Evolutionary conservation across 2,329 filamentous ascomycete genomes (phyloP).

Genomic region (Cladophialophora yegresii): DNA sequence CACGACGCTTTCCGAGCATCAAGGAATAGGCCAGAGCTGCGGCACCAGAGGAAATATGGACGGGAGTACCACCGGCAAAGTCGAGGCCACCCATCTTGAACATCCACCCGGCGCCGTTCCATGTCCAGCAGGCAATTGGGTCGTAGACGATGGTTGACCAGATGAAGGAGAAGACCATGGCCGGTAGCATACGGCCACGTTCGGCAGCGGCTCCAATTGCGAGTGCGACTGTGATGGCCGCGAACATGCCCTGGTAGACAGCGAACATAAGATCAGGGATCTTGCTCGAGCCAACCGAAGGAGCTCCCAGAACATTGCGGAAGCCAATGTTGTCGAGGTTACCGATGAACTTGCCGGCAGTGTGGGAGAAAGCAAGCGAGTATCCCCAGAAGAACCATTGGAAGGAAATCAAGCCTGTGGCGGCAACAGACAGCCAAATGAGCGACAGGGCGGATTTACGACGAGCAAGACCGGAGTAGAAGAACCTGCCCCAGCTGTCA

Average conservation of each 20-base stretch:
- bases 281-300: constrained; percentile 70
- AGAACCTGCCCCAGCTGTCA: constrained; percentile 62
- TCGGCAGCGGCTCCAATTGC: constrained; percentile 84
- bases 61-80: constrained; percentile 86
- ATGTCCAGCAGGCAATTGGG: constrained; percentile 92
- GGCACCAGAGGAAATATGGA: constrained; percentile 66
- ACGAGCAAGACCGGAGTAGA: constrained; percentile 87
- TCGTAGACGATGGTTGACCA: constrained; percentile 91
- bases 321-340: constrained; percentile 79
- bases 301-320: constrained; percentile 70
- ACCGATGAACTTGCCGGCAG: constrained; percentile 73
- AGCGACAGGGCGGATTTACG: constrained; percentile 86
- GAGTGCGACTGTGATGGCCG: constrained; percentile 66
- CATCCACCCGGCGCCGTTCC: constrained; percentile 82
- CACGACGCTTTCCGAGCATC: constrained; percentile 82
- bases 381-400: constrained; percentile 98
- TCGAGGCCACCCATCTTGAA: constrained; percentile 78
- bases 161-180: constrained; percentile 88
- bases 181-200: constrained; percentile 82
- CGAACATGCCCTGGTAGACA: constrained; percentile 82
- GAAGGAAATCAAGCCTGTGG: constrained; percentile 75
- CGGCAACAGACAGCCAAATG: constrained; percentile 82
- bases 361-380: constrained; percentile 78
- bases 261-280: constrained; percentile 84
- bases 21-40: constrained; percentile 87